Evolutionary conservation across 1,284 basidiomycete species (phyloP), one percentile per base, ranked within the genome.

Genomic region (Polyporus tsugae): DNA sequence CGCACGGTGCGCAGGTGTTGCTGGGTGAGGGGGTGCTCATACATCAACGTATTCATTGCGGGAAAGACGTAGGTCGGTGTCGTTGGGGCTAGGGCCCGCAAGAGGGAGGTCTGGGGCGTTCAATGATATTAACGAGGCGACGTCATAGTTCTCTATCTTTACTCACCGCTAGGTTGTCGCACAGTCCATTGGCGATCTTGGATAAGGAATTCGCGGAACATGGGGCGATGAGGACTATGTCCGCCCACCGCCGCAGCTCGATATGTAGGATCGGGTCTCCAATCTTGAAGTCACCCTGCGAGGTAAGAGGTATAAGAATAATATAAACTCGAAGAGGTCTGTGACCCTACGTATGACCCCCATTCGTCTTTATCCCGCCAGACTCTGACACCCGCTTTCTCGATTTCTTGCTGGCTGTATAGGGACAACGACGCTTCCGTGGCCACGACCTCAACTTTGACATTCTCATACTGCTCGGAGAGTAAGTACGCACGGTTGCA

Each of bases 1-100:
- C 83, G 84, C 1, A 96, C 85, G 41, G 91, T 76, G 11, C 86
- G 84, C 29, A 98, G 78, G 75, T 99, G 97, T 69, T 91, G 87
- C 2, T 87, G 86, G 0, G 97, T 99, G 42, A 99, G 84, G n/a
- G 96, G 95, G 77, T 99, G 96, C 71, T 94, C 87, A 78, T 94
- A 99, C 97, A 99, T 99, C 72, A 95, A 84, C 6, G 97, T 99
- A 79, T 99, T 99, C 97, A 99, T 99, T 0, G 98, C 97, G 3
- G 97, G 98, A 76, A 97, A 99, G 39, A 99, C 81, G 74, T 92
- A 93, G 19, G 95, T 95, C 2, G 93, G 92, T 0, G 93, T 97
- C 2, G 86, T 85, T 0, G 95, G 92, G 9, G 92, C 84, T 0
- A 98, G 84, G 0, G 97, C 97, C 19, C 97, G 91, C 68, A 99